Evolutionary conservation across 2,329 filamentous ascomycete genomes (phyloP), one percentile per base, ranked within the genome.

Genomic region (Blastomyces parvus): DNA sequence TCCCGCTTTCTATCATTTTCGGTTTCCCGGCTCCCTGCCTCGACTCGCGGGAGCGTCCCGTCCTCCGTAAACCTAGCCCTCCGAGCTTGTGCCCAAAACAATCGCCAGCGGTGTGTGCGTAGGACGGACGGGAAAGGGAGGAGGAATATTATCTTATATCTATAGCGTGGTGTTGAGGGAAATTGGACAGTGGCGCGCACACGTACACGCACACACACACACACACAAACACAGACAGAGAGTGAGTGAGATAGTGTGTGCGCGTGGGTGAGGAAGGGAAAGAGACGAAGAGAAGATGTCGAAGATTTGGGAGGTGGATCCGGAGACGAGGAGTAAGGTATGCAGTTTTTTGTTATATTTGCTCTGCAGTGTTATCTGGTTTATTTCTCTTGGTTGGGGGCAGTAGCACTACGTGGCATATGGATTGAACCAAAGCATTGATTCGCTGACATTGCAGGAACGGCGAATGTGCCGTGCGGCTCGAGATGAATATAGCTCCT

Each of bases 281-380:
- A 19, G 27, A 66, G 11, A 77, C 77, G 50, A 14, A 33, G 19
- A 56, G 17, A 56, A 38, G 53, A 38, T 33, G 76, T 78, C 85
- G 73, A 93, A 92, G 79, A 93, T 96, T 89, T 99, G 94, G 94
- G 94, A 99, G 81, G 91, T 99, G 69, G 94, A 99, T 78, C 94
- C 94, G 59, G 93, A 97, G 82, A 97, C 93, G 66, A 86, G 91
- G 79, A 91, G 89, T 74, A 97, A 97, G 86, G 92, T 95, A 80
- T 70, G 74, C 44, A 63, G 57, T 33, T 59, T n/a, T 46, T 42
- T 63, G n/a, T n/a, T n/a, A n/a, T 58, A 40, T 59, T 62, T 50
- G 22, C 55, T 53, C 17, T 58, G 42, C 44, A 53, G 25, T 27
- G 22, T 53, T 53, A 30, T 48, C 8, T 13, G 6, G 6, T 11